These are phyloP conservation scores for Taiozyma onychis DNA, from an alignment of 1,139 yeast genomes.

Conservation along the genomic window DNA sequence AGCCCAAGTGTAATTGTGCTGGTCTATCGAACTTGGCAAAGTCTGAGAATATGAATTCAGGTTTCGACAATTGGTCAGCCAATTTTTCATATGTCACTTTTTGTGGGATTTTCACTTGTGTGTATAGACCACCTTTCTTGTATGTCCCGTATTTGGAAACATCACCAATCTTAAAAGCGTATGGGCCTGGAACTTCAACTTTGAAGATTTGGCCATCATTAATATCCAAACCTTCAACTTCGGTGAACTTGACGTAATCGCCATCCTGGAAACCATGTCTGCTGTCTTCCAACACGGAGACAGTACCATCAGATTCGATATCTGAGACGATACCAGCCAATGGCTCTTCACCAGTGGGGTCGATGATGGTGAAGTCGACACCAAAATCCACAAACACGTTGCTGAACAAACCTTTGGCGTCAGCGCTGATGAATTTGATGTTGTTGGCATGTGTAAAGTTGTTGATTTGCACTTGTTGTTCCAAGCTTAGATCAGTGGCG, in stretches of 20 bases:
- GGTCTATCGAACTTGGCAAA: conserved; percentile 94
- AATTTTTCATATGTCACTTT: conserved; percentile 59
- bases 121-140: conserved; percentile 80
- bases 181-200: conserved; percentile 88
- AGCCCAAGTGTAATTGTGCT: conserved; percentile 82
- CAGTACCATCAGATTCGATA: conserved; percentile 84
- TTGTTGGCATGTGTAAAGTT: conserved; percentile 64
- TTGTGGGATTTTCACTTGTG: conserved; percentile 84
- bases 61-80: conserved; percentile 58
- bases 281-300: conserved; percentile 84
- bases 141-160: conserved; percentile 56
- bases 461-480: conserved; percentile 72
- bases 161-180: conserved; percentile 68
- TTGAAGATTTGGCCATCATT: conserved; percentile 70
- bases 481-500: conserved; percentile 65
- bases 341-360: conserved; percentile 92
- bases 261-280: conserved; percentile 96
- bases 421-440: conserved; percentile 78
- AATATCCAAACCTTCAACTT: conserved; percentile 67
- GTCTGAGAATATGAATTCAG: conserved; percentile 79
- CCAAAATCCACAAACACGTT: conserved; percentile 90
- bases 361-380: conserved; percentile 68
- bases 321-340: conserved; percentile 80
- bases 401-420: conserved; percentile 84
- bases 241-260: conserved; percentile 81